These are phyloP conservation scores for Porogramme epimiltina DNA, from an alignment of 1,284 basidiomycete genomes.

Conservation along the genomic window DNA sequence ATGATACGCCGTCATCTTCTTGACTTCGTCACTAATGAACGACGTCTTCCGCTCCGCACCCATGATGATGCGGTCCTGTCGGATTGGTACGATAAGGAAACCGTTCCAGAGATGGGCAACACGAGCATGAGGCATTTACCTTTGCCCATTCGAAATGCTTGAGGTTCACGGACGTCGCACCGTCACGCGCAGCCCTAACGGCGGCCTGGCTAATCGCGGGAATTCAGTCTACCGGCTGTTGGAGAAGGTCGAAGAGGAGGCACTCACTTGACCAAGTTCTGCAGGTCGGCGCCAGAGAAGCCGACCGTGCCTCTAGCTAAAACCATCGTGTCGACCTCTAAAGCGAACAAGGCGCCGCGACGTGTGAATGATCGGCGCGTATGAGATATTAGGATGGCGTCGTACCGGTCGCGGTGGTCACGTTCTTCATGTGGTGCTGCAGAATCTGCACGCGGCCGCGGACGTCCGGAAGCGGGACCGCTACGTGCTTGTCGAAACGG, in stretches of 20 bases:
- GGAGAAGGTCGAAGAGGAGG: background rate
- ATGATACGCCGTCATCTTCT: conserved; percentile 91
- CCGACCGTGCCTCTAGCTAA: conserved; percentile 91
- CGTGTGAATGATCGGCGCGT: conserved; percentile 13
- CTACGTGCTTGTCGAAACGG: conserved; percentile 89
- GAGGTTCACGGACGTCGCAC: conserved; percentile 68
- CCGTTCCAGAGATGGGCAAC: conserved; percentile 4
- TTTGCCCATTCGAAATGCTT: conserved; percentile 96
- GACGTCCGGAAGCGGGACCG: conserved; percentile 89
- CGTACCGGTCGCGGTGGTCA: conserved; percentile 64
- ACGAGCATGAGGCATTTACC: conserved; percentile 41
- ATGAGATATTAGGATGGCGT: conserved; percentile 6
- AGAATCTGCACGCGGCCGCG: conserved; percentile 88
- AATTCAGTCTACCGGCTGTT: conserved; percentile 2
- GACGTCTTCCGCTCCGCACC: conserved; percentile 90
- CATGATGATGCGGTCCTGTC: conserved; percentile 89
- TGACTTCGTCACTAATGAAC: conserved; percentile 84
- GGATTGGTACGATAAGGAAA: no score
- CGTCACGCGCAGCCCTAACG: conserved; percentile 88
- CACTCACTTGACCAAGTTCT: conserved; percentile 91
- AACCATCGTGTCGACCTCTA: conserved; percentile 81
- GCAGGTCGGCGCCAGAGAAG: conserved; percentile 90
- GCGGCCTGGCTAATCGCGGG: conserved; percentile 70
- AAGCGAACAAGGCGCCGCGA: background rate
- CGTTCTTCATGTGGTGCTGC: conserved; percentile 84